These are phyloP conservation scores for Coniophora puteana DNA, from an alignment of 1,284 basidiomycete species.

Conservation along the genomic window DNA sequence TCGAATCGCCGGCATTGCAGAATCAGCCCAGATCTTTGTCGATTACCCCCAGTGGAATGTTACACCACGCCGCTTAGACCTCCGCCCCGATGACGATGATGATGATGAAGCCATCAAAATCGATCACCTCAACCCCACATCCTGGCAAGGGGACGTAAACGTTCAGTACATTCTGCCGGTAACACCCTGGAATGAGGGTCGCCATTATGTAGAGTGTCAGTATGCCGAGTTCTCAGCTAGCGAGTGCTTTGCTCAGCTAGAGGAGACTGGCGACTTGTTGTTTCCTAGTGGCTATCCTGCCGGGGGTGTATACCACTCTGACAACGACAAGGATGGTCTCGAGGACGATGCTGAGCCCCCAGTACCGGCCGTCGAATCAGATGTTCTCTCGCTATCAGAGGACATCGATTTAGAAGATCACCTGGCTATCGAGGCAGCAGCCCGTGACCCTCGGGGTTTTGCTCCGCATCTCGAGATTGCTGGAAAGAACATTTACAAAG, in stretches of 20 bases:
- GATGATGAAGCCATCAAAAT: conserved; percentile 12
- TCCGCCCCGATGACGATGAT: conserved; percentile 13
- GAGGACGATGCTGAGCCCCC: no score
- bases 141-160: conserved; percentile 16
- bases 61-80: conserved; percentile 23
- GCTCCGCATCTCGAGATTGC: neutral
- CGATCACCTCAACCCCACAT: conserved; percentile 29
- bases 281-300: no score
- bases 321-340: no score
- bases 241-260: no score
- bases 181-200: no score
- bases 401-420: neutral
- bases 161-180: no score
- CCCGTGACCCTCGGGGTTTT: neutral
- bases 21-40: conserved; percentile 29
- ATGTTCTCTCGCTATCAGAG: no score
- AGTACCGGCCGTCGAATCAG: no score
- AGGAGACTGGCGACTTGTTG: no score
- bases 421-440: neutral
- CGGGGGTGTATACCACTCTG: no score
- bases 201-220: no score
- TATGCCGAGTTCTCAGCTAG: no score
- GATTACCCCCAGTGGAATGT: conserved; percentile 35
- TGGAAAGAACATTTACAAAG: neutral
- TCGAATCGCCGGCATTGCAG: conserved; percentile 25